Conservation (phyloP, 495 filamentous ascomycete genomes). For the Podospora bellae-mahoneyi region DNA sequence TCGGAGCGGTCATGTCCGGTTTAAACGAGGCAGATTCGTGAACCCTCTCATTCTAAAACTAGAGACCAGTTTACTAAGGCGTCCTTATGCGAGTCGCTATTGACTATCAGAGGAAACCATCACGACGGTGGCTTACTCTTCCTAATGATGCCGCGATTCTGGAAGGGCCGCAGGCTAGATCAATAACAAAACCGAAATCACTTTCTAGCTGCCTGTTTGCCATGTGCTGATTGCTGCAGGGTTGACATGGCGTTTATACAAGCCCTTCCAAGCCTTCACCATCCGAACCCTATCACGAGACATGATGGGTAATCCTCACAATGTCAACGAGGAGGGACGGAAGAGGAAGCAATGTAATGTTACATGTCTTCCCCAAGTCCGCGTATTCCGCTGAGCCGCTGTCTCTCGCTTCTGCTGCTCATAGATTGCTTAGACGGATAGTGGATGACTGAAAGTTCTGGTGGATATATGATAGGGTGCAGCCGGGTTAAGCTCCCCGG, state of each 20-base stretch:
- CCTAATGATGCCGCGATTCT: neutral
- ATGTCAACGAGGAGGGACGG: neutral
- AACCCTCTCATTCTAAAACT: neutral
- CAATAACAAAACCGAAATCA: neutral
- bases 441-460: neutral
- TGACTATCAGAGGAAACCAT: neutral
- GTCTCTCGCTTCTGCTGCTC: neutral
- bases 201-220: neutral
- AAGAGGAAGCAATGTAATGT: slow-evolving; percentile 3
- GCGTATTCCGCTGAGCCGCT: neutral
- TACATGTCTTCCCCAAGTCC: neutral
- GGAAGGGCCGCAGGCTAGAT: neutral
- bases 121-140: neutral
- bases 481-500: neutral
- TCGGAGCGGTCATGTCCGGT: neutral
- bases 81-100: neutral
- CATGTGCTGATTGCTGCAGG: slow-evolving; percentile 3
- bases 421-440: neutral
- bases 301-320: neutral
- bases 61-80: neutral
- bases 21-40: neutral
- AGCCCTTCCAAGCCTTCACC: neutral
- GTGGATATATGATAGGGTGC: neutral
- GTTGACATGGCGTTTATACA: neutral
- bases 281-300: neutral